Base-by-base conservation (phyloP, 2,329 filamentous ascomycete genomes). In the Rasamsonia emersonii region DNA sequence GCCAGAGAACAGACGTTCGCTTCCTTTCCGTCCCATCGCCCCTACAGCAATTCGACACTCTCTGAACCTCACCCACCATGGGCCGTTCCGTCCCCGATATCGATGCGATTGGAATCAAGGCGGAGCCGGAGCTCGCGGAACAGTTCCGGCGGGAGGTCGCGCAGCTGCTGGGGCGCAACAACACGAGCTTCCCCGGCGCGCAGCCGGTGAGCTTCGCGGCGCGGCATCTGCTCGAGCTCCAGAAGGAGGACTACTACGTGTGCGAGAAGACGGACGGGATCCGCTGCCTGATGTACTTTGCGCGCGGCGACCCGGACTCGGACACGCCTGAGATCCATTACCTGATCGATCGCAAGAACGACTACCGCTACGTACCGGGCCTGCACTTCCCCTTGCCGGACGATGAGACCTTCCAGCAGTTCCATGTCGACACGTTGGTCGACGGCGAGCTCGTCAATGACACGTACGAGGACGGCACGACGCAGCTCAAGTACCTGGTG, bases 241-340 rank as follows among this genome's bases (percentile, higher is more conserved):
- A 80, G 40, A 70, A 71, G 37, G 71, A 82, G 52, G 91, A 96
- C 61, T 98, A 96, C 66, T 98, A 88, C 56, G 82, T 98, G 43
- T 95, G 89, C 68, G 91, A 98, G 62, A 98, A 98, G 66, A 94
- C 89, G 1, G 91, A 98, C 54, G 91, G 91, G 33, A 85, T 96
- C 42, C 79, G 91, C 42, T 95, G 93, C 58, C 74, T 98, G n/a
- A 75, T 98, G 43, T 96, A 93, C 67, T 77, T 91, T 43, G 86
- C 84, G 30, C 53, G 55, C 34, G 59, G 58, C 4, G 61, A 65
- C 21, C 52, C 54, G 13, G 58, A 67, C 5, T 79, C 81, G 52
- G 65, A 67, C 15, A 71, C 77, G 24, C 55, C 65, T 4, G 86
- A 93, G 54, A 73, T 79, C 15, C 83, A 91, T 53, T 95, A 94